Evolutionary conservation across 108 stramenopile genomes (phyloP), one percentile per base, ranked within the genome.

Genomic region (Conticribra weissflogii): DNA sequence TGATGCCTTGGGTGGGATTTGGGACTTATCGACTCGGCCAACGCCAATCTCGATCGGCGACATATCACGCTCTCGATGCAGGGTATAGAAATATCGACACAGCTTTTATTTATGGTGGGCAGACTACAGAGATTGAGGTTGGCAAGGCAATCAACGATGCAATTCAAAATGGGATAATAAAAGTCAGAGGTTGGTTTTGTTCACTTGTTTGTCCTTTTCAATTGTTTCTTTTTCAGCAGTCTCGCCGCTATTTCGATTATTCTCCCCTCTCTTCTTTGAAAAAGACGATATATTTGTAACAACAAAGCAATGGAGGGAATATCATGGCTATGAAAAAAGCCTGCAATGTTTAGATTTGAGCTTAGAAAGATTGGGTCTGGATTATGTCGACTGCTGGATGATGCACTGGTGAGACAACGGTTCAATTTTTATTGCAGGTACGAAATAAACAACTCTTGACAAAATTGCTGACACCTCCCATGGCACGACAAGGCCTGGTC

Each of bases 271-370:
- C n/a, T n/a, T n/a, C n/a, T n/a, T n/a, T n/a, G n/a, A n/a, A n/a
- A n/a, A n/a, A 1, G 32, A 69, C 3, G 81, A 89, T n/a, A 15
- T 91, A 16, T 88, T 89, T 49, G 50, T 94, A 5, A 88, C 80
- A 12, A 88, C 88, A 16, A 94, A 94, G 59, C 88, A 91, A 53
- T 94, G 92, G 92, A 71, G 92, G 46, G 85, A 79, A 18, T 88
- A 90, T 74, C 91, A 91, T 65, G 89, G 89, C 33, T 90, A 91
- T 63, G 85, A 88, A 9, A 34, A 36, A 24, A 77, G 88, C 32
- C 53, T 63, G 48, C 33, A 89, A 76, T 94, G 92, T 66, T 54
- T 94, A 18, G 45, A 74, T 24, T 58, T 81, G 22, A 86, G 84
- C 52, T 75, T 94, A 28, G 63, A 82, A 33, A 66, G 92, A 68